Base-by-base conservation (phyloP, 257 asterid genomes). In the Cinchona pubescens region DNA sequence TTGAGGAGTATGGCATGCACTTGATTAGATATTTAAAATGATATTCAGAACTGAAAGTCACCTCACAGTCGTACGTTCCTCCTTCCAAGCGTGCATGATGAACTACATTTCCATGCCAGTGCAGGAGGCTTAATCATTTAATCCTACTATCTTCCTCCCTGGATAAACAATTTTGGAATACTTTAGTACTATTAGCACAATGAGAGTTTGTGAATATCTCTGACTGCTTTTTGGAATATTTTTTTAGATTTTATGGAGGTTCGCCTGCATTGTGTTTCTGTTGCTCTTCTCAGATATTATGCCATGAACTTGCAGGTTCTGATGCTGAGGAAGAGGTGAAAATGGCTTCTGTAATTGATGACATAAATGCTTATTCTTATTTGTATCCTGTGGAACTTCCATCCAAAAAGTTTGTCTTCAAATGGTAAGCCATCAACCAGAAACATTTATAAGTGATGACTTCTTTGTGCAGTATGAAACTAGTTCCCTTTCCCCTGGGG, bases 331-430 rank as follows among this genome's bases (percentile, higher is more conserved):
- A 91, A 79, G 94, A 90, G 70, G 69, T 85, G 83, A 90, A 85
- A 78, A 91, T 83, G 93, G 91, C 72, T 79, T 58, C 90, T 21
- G 7, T 75, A 6, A 87, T 86, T 72, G 99, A 95, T 82, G 92
- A 92, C 49, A 83, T 85, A 79, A 95, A 95, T 91, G 93, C 94
- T 73, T 95, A 89, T 85, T 89, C 99, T 14, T 95, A 92, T 85
- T 34, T 79, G 75, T 92, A 84, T 83, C 99, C 99, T 2, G 77
- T 79, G 53, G 88, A 82, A 76, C 59, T 89, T 80, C 92, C 96
- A 77, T 79, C 92, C 21, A 78, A 85, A 49, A 89, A 92, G 76
- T 84, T 81, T 74, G 85, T 83, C 84, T 91, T 94, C 88, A 94
- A 88, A 88, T 94, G 99, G 99, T 92, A 83, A 80, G 85, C 62